These are phyloP conservation scores for Tubosaeta brunneosetosa DNA, from an alignment of 768 basidiomycete genomes.

Conservation along the genomic window DNA sequence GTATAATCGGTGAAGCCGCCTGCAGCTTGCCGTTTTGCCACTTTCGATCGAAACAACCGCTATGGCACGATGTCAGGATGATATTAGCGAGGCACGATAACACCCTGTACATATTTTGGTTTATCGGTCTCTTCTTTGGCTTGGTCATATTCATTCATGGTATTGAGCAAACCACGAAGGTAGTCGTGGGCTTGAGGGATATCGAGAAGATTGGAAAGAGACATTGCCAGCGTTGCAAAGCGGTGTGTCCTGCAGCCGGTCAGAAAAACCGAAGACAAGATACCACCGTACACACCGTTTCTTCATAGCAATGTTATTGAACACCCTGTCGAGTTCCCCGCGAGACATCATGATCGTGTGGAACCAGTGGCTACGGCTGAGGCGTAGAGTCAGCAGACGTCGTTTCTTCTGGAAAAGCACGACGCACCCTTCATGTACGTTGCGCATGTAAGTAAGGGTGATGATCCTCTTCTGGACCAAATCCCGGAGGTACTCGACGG, in stretches of 20 bases:
- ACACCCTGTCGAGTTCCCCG: constrained; percentile 67
- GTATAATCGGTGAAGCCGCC: constrained; percentile 58
- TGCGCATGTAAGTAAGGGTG: constrained; percentile 80
- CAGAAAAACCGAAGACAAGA: not conserved
- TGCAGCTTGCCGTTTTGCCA: constrained; percentile 46
- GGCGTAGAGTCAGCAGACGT: constrained; percentile 1
- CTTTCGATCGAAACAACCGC: constrained; percentile 59
- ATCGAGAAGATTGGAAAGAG: constrained; percentile 76
- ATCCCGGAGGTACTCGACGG: constrained; percentile 74
- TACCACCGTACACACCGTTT: constrained; percentile 51
- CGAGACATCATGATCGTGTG: constrained; percentile 80
- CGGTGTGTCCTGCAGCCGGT: constrained; percentile 63
- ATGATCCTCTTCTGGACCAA: constrained; percentile 80
- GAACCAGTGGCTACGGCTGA: constrained; percentile 80
- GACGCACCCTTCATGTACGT: constrained; percentile 80
- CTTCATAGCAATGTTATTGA: constrained; percentile 71
- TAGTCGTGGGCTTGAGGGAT: constrained; percentile 78
- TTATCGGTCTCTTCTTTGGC: constrained; percentile 50
- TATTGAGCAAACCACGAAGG: constrained; percentile 66
- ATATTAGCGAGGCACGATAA: not conserved
- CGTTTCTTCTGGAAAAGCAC: not conserved
- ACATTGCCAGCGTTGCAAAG: constrained; percentile 84
- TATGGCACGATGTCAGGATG: constrained; percentile 23
- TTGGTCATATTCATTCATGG: constrained; percentile 73
- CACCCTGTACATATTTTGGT: constrained; percentile 59